phyloP scores from a whole-genome alignment of 768 basidiomycete species.

The Leccinum aurantiacum region DNA sequence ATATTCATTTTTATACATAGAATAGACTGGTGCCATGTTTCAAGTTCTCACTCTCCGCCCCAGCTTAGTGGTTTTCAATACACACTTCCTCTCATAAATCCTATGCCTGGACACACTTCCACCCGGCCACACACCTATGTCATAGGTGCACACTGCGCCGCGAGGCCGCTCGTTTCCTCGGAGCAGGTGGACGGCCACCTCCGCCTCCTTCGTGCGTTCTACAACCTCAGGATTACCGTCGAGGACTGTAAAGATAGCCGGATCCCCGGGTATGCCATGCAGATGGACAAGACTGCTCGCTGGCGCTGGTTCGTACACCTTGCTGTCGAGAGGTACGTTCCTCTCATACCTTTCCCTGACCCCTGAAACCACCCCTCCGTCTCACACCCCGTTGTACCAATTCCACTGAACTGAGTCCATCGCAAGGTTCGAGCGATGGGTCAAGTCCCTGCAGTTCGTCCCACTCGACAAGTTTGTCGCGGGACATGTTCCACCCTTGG shows the following conservation, averaged over 20 bases:
- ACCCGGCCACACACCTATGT: conserved; percentile 10
- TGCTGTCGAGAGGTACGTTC: conserved; percentile 37
- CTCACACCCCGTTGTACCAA: not conserved
- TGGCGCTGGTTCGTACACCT: conserved; percentile 43
- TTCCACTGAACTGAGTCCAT: not conserved
- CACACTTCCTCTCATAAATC: not conserved
- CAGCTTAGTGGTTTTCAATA: not conserved
- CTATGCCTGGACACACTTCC: not conserved
- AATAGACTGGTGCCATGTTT: conserved; percentile 10
- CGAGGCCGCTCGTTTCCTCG: conserved; percentile 31
- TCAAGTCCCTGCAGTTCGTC: conserved; percentile 23
- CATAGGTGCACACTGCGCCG: conserved; percentile 19
- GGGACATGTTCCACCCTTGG: conserved; percentile 35
- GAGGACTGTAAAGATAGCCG: conserved; percentile 30
- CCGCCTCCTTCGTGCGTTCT: conserved; percentile 34
- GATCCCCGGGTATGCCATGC: conserved; percentile 26
- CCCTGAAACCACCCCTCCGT: not conserved
- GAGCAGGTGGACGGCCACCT: conserved; percentile 37
- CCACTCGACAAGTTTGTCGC: conserved; percentile 28
- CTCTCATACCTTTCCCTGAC: not conserved
- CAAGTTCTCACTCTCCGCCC: not conserved
- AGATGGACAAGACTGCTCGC: conserved; percentile 29
- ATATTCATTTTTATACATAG: conserved; percentile 10
- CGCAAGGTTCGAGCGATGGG: conserved; percentile 39
- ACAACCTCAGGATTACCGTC: conserved; percentile 28